phyloP scores from a whole-genome alignment of 73 alveolate species.

The Blepharisma stoltei region DNA sequence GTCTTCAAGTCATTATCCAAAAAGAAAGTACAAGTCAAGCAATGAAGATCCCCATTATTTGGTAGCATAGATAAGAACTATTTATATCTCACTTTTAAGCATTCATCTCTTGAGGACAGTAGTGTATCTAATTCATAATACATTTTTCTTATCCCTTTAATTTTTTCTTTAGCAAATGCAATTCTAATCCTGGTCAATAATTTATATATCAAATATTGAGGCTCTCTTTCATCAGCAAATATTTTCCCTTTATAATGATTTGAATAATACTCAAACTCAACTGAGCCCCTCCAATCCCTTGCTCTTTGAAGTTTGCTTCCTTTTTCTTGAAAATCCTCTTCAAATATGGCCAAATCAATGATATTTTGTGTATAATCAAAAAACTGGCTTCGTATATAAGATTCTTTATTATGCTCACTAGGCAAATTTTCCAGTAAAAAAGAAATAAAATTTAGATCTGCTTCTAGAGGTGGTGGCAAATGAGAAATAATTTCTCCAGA shows the following conservation, averaged over 20 bases:
- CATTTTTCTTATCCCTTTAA: not conserved
- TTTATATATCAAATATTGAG: not conserved
- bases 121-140: not conserved
- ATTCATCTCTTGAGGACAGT: not conserved
- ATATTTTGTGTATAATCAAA: constrained; percentile 15
- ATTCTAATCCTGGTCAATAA: not conserved
- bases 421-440: not conserved
- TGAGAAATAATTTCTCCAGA: constrained; percentile 15
- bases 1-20: not conserved
- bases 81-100: not conserved
- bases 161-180: not conserved
- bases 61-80: constrained; percentile 8
- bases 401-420: not conserved
- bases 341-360: not conserved
- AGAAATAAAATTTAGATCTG: not conserved
- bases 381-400: not conserved
- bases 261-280: not conserved
- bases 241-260: not conserved
- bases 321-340: not conserved
- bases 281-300: too few relatives aligned
- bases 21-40: not conserved
- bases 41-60: constrained; percentile 6
- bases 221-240: not conserved
- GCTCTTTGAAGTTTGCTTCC: not conserved
- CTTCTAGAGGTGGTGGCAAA: not conserved